Evolutionary conservation across 2,329 filamentous ascomycete genomes (phyloP), one percentile per base, ranked within the genome.

Genomic region (Fusarium robinianum): DNA sequence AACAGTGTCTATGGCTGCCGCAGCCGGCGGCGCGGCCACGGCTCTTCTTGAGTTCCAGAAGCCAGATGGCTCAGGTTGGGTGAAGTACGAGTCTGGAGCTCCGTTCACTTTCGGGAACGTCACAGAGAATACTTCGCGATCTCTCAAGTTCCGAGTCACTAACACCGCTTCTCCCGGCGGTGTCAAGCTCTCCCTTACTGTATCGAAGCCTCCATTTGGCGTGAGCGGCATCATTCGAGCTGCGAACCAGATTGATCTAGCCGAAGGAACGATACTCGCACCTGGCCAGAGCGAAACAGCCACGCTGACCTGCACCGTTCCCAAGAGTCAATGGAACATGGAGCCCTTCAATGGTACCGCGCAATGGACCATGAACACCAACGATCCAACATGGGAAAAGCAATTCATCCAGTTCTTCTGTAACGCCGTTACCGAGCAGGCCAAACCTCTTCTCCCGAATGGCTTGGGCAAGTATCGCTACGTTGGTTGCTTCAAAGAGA

Each of bases 201-300:
- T 84, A 3, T 83, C 80, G 0, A 84, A 84, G 57, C 78, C 79
- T 4, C 80, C 80, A 0, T 81, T 78, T 39, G 79, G 78, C 10
- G 68, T 79, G 3, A 54, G 65, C n/a, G 75, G 78, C 3, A 72
- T 82, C 15, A 72, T 83, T 25, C 69, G 72, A 14, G 75, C 79
- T 1, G 70, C 68, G 9, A 84, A 83, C 57, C 71, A 75, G 12
- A 69, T 80, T 7, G 80, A 82, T 33, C 72, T 83, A 1, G 78
- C 75, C 0, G 80, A 84, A 55, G 80, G 80, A 3, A 78, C 75
- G 0, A 63, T 68, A 2, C 63, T 83, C 1, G 62, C 64, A 0
- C 72, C 77, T 0, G 77, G 77, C 1, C 58, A 79, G 52, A 80
- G 70, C 32, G 71, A 70, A 2, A 77, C 73, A 1, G 80, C 79